Conservation (phyloP, 208 protist genomes). For the Leptomonas seymouri region DNA sequence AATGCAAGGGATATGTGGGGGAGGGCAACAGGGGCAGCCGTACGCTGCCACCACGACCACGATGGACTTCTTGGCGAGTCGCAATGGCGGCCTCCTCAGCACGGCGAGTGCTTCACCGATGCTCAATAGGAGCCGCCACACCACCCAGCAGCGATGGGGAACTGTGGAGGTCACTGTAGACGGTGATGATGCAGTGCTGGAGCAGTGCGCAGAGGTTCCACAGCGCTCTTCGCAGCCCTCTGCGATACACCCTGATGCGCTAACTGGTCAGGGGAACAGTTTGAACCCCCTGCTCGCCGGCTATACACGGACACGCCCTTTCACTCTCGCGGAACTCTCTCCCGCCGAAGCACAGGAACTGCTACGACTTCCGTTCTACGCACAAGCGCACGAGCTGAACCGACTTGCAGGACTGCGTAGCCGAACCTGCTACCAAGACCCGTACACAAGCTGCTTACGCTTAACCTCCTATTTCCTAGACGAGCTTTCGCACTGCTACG, state of each 20-base stretch:
- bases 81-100: conserved; percentile 8
- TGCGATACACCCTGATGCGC: neutral
- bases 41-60: conserved; percentile 6
- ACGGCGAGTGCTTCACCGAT: neutral
- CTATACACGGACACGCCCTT: conserved; percentile 20
- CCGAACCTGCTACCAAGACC: conserved; percentile 37
- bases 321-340: conserved; percentile 25
- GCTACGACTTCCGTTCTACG: conserved; percentile 33
- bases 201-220: no score
- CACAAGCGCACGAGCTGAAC: conserved; percentile 40
- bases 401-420: conserved; percentile 24
- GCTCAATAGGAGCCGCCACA: no score
- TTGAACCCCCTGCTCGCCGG: conserved; percentile 14
- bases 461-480: conserved; percentile 37
- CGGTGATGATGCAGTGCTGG: no score
- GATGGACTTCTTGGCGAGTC: conserved; percentile 15
- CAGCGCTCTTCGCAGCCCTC: neutral
- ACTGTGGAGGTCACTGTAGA: no score
- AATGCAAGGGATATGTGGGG: no score
- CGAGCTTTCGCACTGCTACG: conserved; percentile 34
- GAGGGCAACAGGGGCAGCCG: no score
- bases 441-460: conserved; percentile 31
- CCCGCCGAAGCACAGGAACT: conserved; percentile 1
- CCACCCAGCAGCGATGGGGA: no score
- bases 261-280: neutral